phyloP scores from a whole-genome alignment of 2,329 filamentous ascomycete species.

The Plectosphaerella sp. region DNA sequence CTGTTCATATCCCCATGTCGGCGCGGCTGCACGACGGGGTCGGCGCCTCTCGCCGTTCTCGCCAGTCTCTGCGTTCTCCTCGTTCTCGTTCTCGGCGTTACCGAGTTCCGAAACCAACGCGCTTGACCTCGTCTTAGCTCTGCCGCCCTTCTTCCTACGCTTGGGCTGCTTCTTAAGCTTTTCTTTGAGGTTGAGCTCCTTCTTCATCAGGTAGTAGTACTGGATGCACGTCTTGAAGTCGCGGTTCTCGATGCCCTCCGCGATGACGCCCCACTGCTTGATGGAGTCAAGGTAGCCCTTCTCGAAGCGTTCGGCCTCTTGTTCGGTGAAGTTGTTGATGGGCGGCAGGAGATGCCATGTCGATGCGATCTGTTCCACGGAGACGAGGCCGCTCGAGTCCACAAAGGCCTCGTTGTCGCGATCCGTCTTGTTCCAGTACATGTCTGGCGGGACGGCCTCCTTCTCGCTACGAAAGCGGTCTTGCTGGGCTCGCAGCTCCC shows the following conservation, averaged over 20 bases:
- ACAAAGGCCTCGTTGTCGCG: constrained; percentile 54
- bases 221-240: constrained; percentile 79
- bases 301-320: constrained; percentile 68
- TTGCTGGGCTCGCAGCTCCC: constrained; percentile 59
- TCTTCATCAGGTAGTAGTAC: constrained; percentile 80
- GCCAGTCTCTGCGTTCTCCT: constrained; percentile 50
- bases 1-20: constrained; percentile 66
- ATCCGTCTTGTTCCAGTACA: constrained; percentile 61
- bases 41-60: constrained; percentile 58
- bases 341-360: constrained; percentile 70
- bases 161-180: constrained; percentile 64
- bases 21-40: constrained; percentile 62
- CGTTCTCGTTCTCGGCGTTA: constrained; percentile 52
- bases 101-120: constrained; percentile 64
- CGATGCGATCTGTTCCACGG: constrained; percentile 62
- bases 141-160: constrained; percentile 50
- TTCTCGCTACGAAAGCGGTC: constrained; percentile 71
- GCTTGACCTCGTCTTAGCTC: constrained; percentile 56
- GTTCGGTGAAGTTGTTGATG: constrained; percentile 68
- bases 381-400: constrained; percentile 62
- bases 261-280: constrained; percentile 79
- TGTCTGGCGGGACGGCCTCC: constrained; percentile 69
- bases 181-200: constrained; percentile 70
- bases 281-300: constrained; percentile 70
- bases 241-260: constrained; percentile 60